Percentiles rank a stretch among this genome's conserved stretches.
Evolutionary conservation across 495 filamentous ascomycete genomes (phyloP).

Genomic region (Choiromyces venosus): DNA sequence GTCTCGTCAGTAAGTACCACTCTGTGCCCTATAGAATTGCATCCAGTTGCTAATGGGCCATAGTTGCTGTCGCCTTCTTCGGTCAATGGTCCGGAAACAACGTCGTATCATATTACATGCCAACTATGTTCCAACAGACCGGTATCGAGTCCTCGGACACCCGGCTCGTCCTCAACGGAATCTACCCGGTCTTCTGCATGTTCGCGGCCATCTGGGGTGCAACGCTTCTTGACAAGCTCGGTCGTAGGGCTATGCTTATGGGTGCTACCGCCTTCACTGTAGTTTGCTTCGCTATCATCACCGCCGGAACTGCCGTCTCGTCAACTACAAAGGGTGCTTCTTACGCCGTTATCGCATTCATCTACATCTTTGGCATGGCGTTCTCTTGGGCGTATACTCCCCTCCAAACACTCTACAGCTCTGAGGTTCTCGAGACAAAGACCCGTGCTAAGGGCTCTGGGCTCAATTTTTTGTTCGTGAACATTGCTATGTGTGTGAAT

Average conservation of each 20-base stretch:
- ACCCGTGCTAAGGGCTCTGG: conserved; percentile 52
- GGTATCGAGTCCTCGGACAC: conserved; percentile 51
- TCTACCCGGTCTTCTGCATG: conserved; percentile 53
- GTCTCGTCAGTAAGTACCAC: conserved; percentile 43
- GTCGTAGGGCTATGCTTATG: conserved; percentile 53
- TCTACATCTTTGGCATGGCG: conserved; percentile 63
- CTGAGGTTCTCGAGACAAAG: conserved; percentile 44
- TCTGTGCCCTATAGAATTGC: too few species aligned
- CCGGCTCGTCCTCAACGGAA: conserved; percentile 57
- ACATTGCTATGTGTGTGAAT: conserved; percentile 47
- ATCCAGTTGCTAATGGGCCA: neutral
- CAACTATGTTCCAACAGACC: conserved; percentile 50
- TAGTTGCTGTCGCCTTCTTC: conserved; percentile 49
- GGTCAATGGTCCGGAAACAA: conserved; percentile 49
- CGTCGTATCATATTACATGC: conserved; percentile 46
- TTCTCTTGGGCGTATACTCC: conserved; percentile 62
- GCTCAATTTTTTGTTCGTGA: conserved; percentile 44
- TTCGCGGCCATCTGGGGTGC: conserved; percentile 55
- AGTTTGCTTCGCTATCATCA: conserved; percentile 52
- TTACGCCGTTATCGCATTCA: conserved; percentile 56
- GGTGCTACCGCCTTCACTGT: conserved; percentile 45
- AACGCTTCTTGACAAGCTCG: conserved; percentile 51
- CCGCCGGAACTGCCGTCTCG: conserved; percentile 49
- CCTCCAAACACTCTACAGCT: conserved; percentile 49
- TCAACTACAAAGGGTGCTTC: conserved; percentile 47